Conservation (phyloP, 2,329 filamentous ascomycete genomes). For the Botrytis sinoallii region DNA sequence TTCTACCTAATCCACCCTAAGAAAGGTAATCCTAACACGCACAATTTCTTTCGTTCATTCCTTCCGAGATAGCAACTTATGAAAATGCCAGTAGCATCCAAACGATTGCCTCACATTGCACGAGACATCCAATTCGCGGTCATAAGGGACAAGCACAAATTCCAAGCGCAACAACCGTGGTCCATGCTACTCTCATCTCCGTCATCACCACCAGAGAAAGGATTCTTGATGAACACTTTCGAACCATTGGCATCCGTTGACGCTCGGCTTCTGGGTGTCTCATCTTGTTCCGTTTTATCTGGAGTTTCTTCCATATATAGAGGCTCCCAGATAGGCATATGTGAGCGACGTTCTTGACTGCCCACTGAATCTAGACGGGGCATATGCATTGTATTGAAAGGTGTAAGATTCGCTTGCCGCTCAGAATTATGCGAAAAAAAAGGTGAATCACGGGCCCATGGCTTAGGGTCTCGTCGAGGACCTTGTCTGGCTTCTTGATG, state of each 20-base stretch:
- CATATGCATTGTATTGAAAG: constrained; percentile 14
- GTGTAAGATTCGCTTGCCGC: neutral
- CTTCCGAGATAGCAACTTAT: neutral
- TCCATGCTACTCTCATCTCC: neutral
- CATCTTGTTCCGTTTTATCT: neutral
- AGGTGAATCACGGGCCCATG: neutral
- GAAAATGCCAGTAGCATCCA: neutral
- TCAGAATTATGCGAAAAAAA: neutral
- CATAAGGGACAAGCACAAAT: neutral
- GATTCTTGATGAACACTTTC: neutral
- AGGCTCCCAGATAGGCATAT: constrained; percentile 12
- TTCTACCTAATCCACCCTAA: neutral
- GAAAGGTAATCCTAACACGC: neutral
- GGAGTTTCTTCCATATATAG: constrained; percentile 3
- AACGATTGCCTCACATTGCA: neutral
- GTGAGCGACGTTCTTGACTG: constrained; percentile 3
- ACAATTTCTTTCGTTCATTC: neutral
- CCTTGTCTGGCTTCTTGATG: neutral
- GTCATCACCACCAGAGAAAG: neutral
- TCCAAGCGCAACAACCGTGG: constrained; percentile 10
- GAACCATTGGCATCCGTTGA: neutral
- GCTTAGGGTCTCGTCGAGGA: neutral
- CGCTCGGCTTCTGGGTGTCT: neutral
- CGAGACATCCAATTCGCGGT: constrained; percentile 11
- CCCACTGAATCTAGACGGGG: constrained; percentile 2